Percentiles rank a stretch among this genome's conserved stretches.
phyloP scores from a whole-genome alignment of 2,329 filamentous ascomycete genomes.

The Phyllachora maydis region DNA sequence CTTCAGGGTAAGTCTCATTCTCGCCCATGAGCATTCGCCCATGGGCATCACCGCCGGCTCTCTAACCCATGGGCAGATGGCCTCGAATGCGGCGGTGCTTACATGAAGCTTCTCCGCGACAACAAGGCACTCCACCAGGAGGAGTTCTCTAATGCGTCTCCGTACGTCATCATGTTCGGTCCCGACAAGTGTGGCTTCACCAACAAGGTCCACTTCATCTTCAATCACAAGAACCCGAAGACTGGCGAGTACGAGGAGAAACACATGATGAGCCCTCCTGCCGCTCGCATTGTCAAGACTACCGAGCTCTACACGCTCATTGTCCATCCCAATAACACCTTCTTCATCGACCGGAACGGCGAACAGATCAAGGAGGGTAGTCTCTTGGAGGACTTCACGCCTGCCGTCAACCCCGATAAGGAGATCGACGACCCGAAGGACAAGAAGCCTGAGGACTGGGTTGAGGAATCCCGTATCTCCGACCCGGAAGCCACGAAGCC shows the following conservation, averaged over 20 bases:
- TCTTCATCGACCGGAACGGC: conserved; percentile 79
- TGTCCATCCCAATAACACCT: conserved; percentile 91
- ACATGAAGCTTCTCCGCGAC: conserved; percentile 96
- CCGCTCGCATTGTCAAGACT: conserved; percentile 77
- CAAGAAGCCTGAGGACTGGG: conserved; percentile 87
- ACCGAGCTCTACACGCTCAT: conserved; percentile 92
- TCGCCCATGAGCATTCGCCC: not conserved
- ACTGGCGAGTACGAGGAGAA: conserved; percentile 99
- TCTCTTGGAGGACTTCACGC: conserved; percentile 83
- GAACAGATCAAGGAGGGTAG: conserved; percentile 73
- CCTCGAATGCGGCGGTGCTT: conserved; percentile 93
- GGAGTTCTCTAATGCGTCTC: conserved; percentile 93
- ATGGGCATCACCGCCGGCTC: not conserved
- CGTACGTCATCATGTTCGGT: conserved; percentile 99
- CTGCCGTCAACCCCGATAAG: conserved; percentile 78
- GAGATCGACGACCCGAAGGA: conserved; percentile 94
- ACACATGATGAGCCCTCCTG: conserved; percentile 70
- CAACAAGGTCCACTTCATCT: conserved; percentile 98
- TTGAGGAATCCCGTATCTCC: conserved; percentile 76
- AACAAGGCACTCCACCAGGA: conserved; percentile 93
- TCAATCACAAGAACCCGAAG: conserved; percentile 99
- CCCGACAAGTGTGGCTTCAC: conserved; percentile 98
- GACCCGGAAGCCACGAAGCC: conserved; percentile 93
- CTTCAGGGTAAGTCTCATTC: conserved; percentile 57
- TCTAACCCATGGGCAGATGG: conserved; percentile 36